Evolutionary conservation across 805 yeast genomes (phyloP).

Genomic region (Lachancea cidri): DNA sequence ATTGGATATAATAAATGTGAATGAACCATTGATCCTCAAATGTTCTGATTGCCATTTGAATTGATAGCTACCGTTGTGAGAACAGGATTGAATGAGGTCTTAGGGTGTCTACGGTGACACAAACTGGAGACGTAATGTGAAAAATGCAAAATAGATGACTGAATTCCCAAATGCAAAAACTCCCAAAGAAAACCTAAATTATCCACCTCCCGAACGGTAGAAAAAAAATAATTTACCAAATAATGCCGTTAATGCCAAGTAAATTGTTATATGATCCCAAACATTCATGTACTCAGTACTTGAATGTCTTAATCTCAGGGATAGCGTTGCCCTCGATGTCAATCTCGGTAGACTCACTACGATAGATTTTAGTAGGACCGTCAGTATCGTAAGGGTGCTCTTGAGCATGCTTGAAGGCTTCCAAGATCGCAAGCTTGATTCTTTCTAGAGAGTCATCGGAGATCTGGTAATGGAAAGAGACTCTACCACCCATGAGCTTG

Average conservation of each 20-base stretch:
- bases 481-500: constrained; percentile 63
- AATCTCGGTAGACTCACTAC: constrained; percentile 35
- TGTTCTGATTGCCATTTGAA: constrained; percentile 17
- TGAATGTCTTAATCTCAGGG: constrained; percentile 31
- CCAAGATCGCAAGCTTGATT: constrained; percentile 52
- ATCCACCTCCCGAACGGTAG: background rate
- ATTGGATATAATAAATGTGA: background rate
- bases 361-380: constrained; percentile 45
- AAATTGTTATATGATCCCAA: background rate
- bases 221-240: constrained; percentile 2
- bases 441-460: constrained; percentile 49
- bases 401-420: constrained; percentile 50
- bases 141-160: background rate
- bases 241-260: constrained; percentile 9
- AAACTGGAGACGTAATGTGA: background rate
- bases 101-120: background rate
- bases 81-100: background rate
- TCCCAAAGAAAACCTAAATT: background rate
- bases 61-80: background rate
- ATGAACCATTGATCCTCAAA: constrained; percentile 28
- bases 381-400: constrained; percentile 46
- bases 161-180: background rate
- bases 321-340: constrained; percentile 30
- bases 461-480: constrained; percentile 76
- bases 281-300: constrained; percentile 16